These are phyloP conservation scores for Aspergillus neotritici DNA, from an alignment of 2,329 filamentous ascomycete species.

Conservation along the genomic window DNA sequence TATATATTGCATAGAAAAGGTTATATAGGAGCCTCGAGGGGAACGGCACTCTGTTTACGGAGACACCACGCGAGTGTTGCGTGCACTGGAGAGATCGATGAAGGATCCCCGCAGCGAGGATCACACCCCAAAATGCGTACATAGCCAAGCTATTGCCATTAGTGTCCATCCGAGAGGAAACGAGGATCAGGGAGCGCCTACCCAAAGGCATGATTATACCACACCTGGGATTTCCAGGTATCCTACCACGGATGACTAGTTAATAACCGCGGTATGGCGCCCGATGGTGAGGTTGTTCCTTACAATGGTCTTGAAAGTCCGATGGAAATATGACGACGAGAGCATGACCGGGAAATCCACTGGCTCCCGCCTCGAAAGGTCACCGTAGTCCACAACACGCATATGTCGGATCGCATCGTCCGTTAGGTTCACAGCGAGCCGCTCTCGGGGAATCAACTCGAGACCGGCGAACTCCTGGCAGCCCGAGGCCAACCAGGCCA, in stretches of 20 bases:
- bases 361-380: slow-evolving; percentile 19
- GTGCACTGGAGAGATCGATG: slow-evolving; percentile 24
- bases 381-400: slow-evolving; percentile 27
- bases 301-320: slow-evolving; percentile 31
- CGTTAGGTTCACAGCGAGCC: slow-evolving; percentile 28
- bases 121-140: slow-evolving; percentile 38
- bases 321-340: slow-evolving; percentile 24
- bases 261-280: background rate
- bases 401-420: slow-evolving; percentile 29
- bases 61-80: slow-evolving; percentile 8
- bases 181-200: slow-evolving; percentile 16
- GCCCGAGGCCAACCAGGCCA: slow-evolving; percentile 16
- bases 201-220: slow-evolving; percentile 36
- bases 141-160: slow-evolving; percentile 22
- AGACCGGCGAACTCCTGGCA: slow-evolving; percentile 23
- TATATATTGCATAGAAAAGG: slow-evolving; percentile 11
- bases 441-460: slow-evolving; percentile 23
- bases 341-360: slow-evolving; percentile 27
- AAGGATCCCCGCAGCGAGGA: slow-evolving; percentile 32
- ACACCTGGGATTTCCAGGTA: slow-evolving; percentile 28
- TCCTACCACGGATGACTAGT: slow-evolving; percentile 14
- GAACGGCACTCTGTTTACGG: background rate
- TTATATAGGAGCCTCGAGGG: slow-evolving; percentile 1
- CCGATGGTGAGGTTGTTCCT: slow-evolving; percentile 1
- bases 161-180: background rate